phyloP scores from a whole-genome alignment of 1,139 yeast species.

The Taphrina sp. region DNA sequence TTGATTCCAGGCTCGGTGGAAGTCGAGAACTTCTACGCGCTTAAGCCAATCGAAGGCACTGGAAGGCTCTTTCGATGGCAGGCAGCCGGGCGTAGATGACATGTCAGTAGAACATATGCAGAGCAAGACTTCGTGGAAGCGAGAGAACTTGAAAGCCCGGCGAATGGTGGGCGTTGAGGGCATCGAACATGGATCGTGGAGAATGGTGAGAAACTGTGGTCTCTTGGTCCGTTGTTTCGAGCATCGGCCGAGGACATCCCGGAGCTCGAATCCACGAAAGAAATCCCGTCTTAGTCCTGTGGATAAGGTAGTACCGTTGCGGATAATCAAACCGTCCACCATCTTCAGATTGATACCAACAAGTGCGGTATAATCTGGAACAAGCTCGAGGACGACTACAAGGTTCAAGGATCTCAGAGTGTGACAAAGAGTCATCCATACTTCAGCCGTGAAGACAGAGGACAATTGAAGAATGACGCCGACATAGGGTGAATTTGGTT shows the following conservation, averaged over 20 bases:
- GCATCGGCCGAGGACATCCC: constrained; percentile 19
- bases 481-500: not conserved
- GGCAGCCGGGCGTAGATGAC: too few species aligned
- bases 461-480: constrained; percentile 6
- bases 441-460: constrained; percentile 1
- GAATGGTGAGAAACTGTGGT: constrained; percentile 2
- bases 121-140: constrained; percentile 16
- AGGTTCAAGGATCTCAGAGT: constrained; percentile 1
- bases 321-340: constrained; percentile 4
- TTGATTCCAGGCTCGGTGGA: constrained; percentile 10
- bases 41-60: constrained; percentile 25
- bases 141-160: constrained; percentile 13
- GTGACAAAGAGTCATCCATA: constrained; percentile 4
- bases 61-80: not conserved
- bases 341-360: constrained; percentile 12
- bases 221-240: not conserved
- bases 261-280: constrained; percentile 16
- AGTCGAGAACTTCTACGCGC: constrained; percentile 9
- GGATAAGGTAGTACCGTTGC: constrained; percentile 9
- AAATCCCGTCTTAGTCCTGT: constrained; percentile 12
- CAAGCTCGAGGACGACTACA: constrained; percentile 3
- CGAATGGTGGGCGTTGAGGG: constrained; percentile 16
- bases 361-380: constrained; percentile 3
- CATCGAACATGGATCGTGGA: constrained; percentile 10
- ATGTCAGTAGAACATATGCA: not conserved